These are phyloP conservation scores for Diddensiella caesifluorescens DNA, from an alignment of 805 yeast species.

Conservation along the genomic window DNA sequence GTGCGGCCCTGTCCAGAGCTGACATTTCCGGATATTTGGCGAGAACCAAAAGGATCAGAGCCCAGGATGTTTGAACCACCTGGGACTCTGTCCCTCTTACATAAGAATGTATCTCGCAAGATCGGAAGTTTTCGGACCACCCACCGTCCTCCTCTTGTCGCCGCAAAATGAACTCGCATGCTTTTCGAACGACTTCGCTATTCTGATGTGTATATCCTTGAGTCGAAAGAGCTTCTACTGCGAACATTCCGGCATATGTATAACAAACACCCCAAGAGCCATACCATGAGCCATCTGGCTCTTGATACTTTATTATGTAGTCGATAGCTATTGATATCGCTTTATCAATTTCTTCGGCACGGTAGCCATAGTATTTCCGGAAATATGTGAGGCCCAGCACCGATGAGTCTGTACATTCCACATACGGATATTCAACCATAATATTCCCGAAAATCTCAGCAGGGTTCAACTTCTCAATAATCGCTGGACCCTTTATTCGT, in stretches of 20 bases:
- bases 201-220: conserved; percentile 60
- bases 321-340: conserved; percentile 70
- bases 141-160: conserved; percentile 89
- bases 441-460: conserved; percentile 98
- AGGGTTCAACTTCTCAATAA: conserved; percentile 77
- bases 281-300: conserved; percentile 89
- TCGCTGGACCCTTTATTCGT: conserved; percentile 69
- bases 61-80: conserved; percentile 94
- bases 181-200: conserved; percentile 57
- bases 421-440: conserved; percentile 98
- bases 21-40: conserved; percentile 72
- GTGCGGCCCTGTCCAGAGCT: conserved; percentile 59
- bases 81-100: conserved; percentile 58
- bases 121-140: conserved; percentile 94
- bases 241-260: conserved; percentile 97
- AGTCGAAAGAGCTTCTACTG: conserved; percentile 80
- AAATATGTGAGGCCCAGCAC: conserved; percentile 84
- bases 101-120: conserved; percentile 75
- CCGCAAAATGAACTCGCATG: conserved; percentile 76
- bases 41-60: conserved; percentile 67
- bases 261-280: conserved; percentile 98
- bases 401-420: conserved; percentile 95
- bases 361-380: conserved; percentile 58
- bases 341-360: conserved; percentile 55
- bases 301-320: conserved; percentile 66